Evolutionary conservation across 495 filamentous ascomycete genomes (phyloP).

Genomic region (Podospora comata): DNA sequence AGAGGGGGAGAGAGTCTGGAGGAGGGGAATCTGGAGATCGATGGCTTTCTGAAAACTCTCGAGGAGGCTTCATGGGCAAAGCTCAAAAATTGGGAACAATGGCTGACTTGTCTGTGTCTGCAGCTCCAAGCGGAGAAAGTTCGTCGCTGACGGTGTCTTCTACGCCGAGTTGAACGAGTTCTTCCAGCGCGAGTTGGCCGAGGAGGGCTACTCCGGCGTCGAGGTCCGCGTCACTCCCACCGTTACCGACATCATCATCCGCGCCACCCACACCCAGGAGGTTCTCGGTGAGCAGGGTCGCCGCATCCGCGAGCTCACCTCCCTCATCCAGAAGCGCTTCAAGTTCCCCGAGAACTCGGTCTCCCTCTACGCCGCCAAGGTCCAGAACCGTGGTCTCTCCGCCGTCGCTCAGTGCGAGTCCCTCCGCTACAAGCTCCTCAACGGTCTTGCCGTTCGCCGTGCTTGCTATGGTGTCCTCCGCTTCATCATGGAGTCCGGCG

Average conservation of each 20-base stretch:
- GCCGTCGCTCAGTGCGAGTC: slow-evolving; percentile 99
- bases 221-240: slow-evolving; percentile 99
- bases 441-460: slow-evolving; percentile 94
- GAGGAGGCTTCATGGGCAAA: slow-evolving; percentile 5
- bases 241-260: slow-evolving; percentile 99
- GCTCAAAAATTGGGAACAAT: slow-evolving; percentile 1
- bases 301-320: slow-evolving; percentile 99
- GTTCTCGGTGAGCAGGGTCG: slow-evolving; percentile 99
- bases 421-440: slow-evolving; percentile 98
- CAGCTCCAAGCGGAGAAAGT: slow-evolving; percentile 98
- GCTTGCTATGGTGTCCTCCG: slow-evolving; percentile 99
- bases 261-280: slow-evolving; percentile 99
- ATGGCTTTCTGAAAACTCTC: slow-evolving; percentile 7
- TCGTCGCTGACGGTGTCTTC: slow-evolving; percentile 99
- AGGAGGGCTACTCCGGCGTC: slow-evolving; percentile 99
- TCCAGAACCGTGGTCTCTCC: slow-evolving; percentile 99
- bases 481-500: slow-evolving; percentile 99
- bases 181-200: slow-evolving; percentile 99
- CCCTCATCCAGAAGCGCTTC: slow-evolving; percentile 99
- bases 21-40: slow-evolving; percentile 4
- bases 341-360: slow-evolving; percentile 99
- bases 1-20: not conserved
- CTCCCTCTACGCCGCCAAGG: slow-evolving; percentile 99
- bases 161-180: slow-evolving; percentile 99
- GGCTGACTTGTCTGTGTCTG: slow-evolving; percentile 27